Evolutionary conservation across 495 filamentous ascomycete species (phyloP), one percentile per base, ranked within the genome.

Genomic region (Xylaria telfairii): DNA sequence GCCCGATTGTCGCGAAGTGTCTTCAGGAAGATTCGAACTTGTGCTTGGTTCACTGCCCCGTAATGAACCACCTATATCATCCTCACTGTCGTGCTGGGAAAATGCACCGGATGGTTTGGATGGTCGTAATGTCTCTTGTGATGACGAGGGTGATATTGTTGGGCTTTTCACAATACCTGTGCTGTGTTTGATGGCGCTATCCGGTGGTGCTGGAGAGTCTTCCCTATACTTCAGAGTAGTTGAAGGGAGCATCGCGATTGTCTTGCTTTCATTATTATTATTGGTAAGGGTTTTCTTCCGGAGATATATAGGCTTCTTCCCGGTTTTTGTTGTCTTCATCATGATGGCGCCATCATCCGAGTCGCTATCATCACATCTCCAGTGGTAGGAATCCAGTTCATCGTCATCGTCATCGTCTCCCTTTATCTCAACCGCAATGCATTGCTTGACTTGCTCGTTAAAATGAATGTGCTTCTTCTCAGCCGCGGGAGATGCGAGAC

Each of bases 381-480:
- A 53, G 75, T 79, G 57, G 77, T 72, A 64, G 82, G 82, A 71
- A 26, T 80, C 78, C 65, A 76, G 68, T 56, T 90, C 87, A 0
- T 88, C 84, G 17, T 93, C 92, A 9, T 94, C 92, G 5, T 90
- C 88, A 21, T 90, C 90, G 7, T 89, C 90, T 19, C 88, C 90
- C 75, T 96, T 94, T 65, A 88, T 85, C 32, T 98, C 94, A 30
- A 99, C 91, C 4, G 96, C 96, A 64, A 98, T 98, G 75, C 94
- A 98, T 77, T 99, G 95, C 75, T 93, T 90, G 13, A 99, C 96
- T 80, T 93, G 92, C 76, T 98, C 91, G 79, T 97, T 96, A 82
- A 99, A 99, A 77, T 97, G 93, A 61, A 99, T 98, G 77, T 97
- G 96, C 53, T 91, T 93, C 68, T 85, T 86, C 74, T 92, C 92